A percentile compares a stretch with the other conserved stretches of the same genome.
Evolutionary conservation across 2,329 filamentous ascomycete genomes (phyloP).

Genomic region (Sporothrix pseudoabietina): DNA sequence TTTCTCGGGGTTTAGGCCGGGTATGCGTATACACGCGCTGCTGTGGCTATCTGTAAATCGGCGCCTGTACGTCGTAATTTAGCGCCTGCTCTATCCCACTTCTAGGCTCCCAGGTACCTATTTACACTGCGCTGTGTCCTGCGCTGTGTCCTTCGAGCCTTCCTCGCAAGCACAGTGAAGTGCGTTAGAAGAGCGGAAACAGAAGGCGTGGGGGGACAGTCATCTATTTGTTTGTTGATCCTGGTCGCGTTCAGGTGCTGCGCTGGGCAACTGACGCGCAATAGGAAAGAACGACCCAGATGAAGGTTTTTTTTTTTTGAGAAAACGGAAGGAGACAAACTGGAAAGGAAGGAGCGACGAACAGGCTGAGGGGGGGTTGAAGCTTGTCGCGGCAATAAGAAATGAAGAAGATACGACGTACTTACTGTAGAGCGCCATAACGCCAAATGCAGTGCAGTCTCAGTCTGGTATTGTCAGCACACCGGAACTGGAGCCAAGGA

Average conservation of each 20-base stretch:
- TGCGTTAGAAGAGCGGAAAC: not conserved
- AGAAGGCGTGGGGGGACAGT: not conserved
- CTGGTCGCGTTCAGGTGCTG: not conserved
- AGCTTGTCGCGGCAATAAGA: conserved; percentile 21
- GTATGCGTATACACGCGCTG: not conserved
- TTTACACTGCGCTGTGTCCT: not conserved
- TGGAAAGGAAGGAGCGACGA: conserved; percentile 4
- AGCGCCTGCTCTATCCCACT: not conserved
- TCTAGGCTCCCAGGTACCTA: not conserved
- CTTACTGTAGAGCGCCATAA: not conserved
- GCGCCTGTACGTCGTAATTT: not conserved
- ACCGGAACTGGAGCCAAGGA: not conserved
- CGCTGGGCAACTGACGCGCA: not conserved
- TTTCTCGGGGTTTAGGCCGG: conserved; percentile 28
- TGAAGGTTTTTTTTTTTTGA: not conserved
- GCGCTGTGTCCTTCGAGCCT: not conserved
- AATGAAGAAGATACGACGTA: not conserved
- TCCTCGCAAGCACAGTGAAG: not conserved
- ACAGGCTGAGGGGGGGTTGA: not conserved
- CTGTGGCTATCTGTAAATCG: not conserved
- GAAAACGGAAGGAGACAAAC: not conserved
- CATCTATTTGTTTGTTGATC: not conserved
- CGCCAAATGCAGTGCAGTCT: conserved; percentile 6
- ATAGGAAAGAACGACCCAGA: not conserved
- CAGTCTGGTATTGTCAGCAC: not conserved